These are phyloP conservation scores for Rhododendron ferrugineum DNA, from an alignment of 148 eudicot species.

Conservation along the genomic window DNA sequence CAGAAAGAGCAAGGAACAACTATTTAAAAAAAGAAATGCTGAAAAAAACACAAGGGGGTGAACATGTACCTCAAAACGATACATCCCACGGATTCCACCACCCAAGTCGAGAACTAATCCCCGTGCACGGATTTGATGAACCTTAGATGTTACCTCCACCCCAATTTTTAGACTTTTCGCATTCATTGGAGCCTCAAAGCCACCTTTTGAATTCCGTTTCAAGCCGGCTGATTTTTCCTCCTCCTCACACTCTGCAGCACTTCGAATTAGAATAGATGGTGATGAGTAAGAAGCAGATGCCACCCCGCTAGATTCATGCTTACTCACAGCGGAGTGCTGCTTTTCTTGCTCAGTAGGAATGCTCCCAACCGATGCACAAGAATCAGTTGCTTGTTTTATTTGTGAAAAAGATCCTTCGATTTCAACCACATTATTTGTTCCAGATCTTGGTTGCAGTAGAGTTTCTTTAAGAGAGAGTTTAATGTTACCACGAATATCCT, in stretches of 20 bases:
- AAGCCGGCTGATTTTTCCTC: slow-evolving; percentile 46
- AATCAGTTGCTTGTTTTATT: slow-evolving; percentile 19
- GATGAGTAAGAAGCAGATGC: slow-evolving; percentile 27
- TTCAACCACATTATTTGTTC: slow-evolving; percentile 13
- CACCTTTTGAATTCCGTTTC: slow-evolving; percentile 27
- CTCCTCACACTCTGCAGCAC: slow-evolving; percentile 63
- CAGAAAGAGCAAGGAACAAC: not conserved
- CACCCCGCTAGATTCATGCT: slow-evolving; percentile 20
- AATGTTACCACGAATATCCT: slow-evolving; percentile 86
- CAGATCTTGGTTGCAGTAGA: slow-evolving; percentile 31
- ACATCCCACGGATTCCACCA: slow-evolving; percentile 79
- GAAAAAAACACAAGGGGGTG: not conserved
- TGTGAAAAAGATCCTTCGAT: slow-evolving; percentile 17
- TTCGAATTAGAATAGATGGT: slow-evolving; percentile 53
- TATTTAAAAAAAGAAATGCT: not conserved
- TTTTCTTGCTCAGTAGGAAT: slow-evolving; percentile 24
- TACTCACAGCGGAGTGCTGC: slow-evolving; percentile 14
- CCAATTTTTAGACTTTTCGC: slow-evolving; percentile 62
- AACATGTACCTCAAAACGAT: slow-evolving; percentile 73
- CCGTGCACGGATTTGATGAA: slow-evolving; percentile 76
- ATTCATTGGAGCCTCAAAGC: slow-evolving; percentile 17
- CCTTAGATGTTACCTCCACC: slow-evolving; percentile 55
- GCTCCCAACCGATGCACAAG: slow-evolving; percentile 24
- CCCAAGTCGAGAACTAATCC: slow-evolving; percentile 90
- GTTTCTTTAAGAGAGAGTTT: slow-evolving; percentile 84